These are phyloP conservation scores for Boletus rubropictus DNA, from an alignment of 768 basidiomycete species.

Conservation along the genomic window DNA sequence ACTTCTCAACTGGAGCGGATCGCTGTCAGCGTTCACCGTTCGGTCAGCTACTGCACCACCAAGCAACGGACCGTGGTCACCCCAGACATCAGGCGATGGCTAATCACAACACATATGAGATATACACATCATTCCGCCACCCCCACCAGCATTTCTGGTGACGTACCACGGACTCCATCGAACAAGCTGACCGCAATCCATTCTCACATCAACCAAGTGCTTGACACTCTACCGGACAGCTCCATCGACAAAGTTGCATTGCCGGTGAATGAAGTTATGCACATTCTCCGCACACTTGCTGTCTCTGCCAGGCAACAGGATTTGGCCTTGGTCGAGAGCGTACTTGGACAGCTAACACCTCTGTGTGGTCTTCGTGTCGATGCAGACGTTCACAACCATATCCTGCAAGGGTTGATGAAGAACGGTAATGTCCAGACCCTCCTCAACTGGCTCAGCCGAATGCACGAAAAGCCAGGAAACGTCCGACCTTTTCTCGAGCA, in stretches of 20 bases:
- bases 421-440: slow-evolving; percentile 41
- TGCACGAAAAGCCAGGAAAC: slow-evolving; percentile 45
- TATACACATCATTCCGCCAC: not conserved
- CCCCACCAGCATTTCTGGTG: slow-evolving; percentile 3
- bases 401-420: slow-evolving; percentile 45
- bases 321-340: slow-evolving; percentile 46
- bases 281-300: slow-evolving; percentile 42
- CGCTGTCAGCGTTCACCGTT: slow-evolving; percentile 23
- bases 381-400: slow-evolving; percentile 42
- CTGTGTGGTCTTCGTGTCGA: slow-evolving; percentile 44
- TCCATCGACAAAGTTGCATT: slow-evolving; percentile 9
- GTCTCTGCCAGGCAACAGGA: slow-evolving; percentile 49
- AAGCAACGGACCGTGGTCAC: slow-evolving; percentile 7
- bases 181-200: slow-evolving; percentile 21
- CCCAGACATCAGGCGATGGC: slow-evolving; percentile 21
- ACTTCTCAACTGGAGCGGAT: slow-evolving; percentile 31
- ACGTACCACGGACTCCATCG: slow-evolving; percentile 9
- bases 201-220: slow-evolving; percentile 20
- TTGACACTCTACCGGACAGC: slow-evolving; percentile 16
- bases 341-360: slow-evolving; percentile 45
- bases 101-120: slow-evolving; percentile 12
- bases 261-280: slow-evolving; percentile 29
- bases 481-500: slow-evolving; percentile 45
- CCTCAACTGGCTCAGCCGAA: slow-evolving; percentile 47
- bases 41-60: slow-evolving; percentile 10